phyloP scores from a whole-genome alignment of 345 rosid genomes.

The Passiflora organensis region DNA sequence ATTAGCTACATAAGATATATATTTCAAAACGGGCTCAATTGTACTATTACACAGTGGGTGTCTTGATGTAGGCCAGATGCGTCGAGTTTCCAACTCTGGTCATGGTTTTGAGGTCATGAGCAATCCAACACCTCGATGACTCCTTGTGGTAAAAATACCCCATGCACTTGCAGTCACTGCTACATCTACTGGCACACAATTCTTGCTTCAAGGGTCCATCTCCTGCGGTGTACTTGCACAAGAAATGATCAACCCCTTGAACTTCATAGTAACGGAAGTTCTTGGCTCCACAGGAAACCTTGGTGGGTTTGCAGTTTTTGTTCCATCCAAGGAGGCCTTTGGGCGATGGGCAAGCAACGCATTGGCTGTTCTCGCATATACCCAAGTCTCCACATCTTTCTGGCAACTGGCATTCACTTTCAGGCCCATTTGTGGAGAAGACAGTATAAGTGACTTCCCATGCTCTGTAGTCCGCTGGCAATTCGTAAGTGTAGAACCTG shows the following conservation, averaged over 20 bases:
- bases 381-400: slow-evolving; percentile 44
- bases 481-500: slow-evolving; percentile 35
- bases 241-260: slow-evolving; percentile 49
- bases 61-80: slow-evolving; percentile 32
- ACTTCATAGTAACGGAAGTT: slow-evolving; percentile 35
- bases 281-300: slow-evolving; percentile 24
- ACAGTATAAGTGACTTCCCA: slow-evolving; percentile 42
- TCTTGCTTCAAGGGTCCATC: slow-evolving; percentile 16
- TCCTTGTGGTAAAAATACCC: slow-evolving; percentile 53
- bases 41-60: neutral
- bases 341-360: slow-evolving; percentile 47
- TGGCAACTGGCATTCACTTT: slow-evolving; percentile 36
- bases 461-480: slow-evolving; percentile 22
- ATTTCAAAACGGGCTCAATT: no score
- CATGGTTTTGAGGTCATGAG: slow-evolving; percentile 52
- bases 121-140: slow-evolving; percentile 48
- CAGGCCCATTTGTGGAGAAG: slow-evolving; percentile 27
- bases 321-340: slow-evolving; percentile 41
- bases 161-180: slow-evolving; percentile 48
- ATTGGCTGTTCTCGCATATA: slow-evolving; percentile 42
- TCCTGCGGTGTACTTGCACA: slow-evolving; percentile 40
- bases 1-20: no score
- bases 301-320: slow-evolving; percentile 28
- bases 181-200: slow-evolving; percentile 31
- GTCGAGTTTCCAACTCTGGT: slow-evolving; percentile 24